Conservation (phyloP, 345 rosid genomes). For the Salix koriyanagi region DNA sequence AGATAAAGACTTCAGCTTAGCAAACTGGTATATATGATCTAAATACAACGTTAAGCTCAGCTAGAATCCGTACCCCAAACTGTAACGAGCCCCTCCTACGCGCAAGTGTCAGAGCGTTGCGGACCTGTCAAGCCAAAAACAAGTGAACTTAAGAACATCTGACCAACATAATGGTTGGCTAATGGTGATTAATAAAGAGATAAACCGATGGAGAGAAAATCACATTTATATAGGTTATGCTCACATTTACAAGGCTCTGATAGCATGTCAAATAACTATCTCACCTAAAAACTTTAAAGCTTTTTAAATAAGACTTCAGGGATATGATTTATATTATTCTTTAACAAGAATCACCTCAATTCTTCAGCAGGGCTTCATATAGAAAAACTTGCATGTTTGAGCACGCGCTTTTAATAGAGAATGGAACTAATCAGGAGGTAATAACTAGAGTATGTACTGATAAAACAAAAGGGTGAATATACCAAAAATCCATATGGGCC, state of each 20-base stretch:
- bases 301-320: no score
- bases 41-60: not conserved
- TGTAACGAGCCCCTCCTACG: slow-evolving; percentile 10
- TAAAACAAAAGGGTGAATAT: not conserved
- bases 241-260: no score
- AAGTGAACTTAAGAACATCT: not conserved
- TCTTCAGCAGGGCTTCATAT: not conserved
- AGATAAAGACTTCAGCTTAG: not conserved
- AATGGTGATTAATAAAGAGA: not conserved
- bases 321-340: no score
- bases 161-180: not conserved
- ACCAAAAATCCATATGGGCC: not conserved
- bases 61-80: slow-evolving; percentile 18
- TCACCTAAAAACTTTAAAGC: no score
- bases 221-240: no score
- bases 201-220: not conserved
- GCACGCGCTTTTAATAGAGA: not conserved
- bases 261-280: no score
- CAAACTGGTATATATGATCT: not conserved
- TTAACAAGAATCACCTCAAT: no score
- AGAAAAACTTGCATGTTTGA: not conserved
- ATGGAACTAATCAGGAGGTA: not conserved
- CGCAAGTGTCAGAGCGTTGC: slow-evolving; percentile 15
- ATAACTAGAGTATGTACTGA: not conserved
- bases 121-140: slow-evolving; percentile 22